A percentile compares a stretch with the other conserved stretches of the same genome.
Evolutionary conservation across 2,329 filamentous ascomycete genomes (phyloP).

Genomic region (Paraphoma chrysanthemicola): DNA sequence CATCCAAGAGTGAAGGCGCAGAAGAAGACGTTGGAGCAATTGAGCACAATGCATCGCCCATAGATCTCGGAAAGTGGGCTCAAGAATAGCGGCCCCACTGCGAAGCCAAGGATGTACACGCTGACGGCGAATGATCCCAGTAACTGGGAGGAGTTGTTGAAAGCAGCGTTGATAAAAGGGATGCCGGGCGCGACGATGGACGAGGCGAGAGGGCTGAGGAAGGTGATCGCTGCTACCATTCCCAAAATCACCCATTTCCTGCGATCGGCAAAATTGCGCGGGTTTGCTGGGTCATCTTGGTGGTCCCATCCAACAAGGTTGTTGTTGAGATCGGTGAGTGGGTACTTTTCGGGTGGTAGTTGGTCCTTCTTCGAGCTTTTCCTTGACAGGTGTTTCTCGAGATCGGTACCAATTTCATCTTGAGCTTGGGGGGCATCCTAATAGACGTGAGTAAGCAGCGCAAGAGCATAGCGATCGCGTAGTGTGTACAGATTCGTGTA

Average conservation of each 20-base stretch:
- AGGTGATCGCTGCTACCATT: constrained; percentile 40
- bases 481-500: constrained; percentile 12
- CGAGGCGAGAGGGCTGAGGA: constrained; percentile 44
- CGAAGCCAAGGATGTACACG: constrained; percentile 46
- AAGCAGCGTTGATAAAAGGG: constrained; percentile 37
- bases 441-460: background rate
- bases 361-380: constrained; percentile 38
- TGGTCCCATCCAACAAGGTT: constrained; percentile 45
- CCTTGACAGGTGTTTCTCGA: constrained; percentile 40
- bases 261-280: constrained; percentile 36
- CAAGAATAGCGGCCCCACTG: constrained; percentile 40
- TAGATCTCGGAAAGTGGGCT: constrained; percentile 46
- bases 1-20: constrained; percentile 58
- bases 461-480: background rate
- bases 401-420: constrained; percentile 29
- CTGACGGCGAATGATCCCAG: constrained; percentile 42
- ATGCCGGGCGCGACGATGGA: constrained; percentile 47
- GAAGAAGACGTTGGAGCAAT: constrained; percentile 57
- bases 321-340: constrained; percentile 41
- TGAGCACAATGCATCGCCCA: constrained; percentile 40
- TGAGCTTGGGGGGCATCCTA: constrained; percentile 16
- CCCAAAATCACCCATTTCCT: constrained; percentile 38
- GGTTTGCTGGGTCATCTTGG: constrained; percentile 43
- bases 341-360: constrained; percentile 36
- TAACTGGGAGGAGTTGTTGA: constrained; percentile 40